Base-by-base conservation (phyloP, 1,284 basidiomycete genomes). In the Trichosporon asahii region DNA sequence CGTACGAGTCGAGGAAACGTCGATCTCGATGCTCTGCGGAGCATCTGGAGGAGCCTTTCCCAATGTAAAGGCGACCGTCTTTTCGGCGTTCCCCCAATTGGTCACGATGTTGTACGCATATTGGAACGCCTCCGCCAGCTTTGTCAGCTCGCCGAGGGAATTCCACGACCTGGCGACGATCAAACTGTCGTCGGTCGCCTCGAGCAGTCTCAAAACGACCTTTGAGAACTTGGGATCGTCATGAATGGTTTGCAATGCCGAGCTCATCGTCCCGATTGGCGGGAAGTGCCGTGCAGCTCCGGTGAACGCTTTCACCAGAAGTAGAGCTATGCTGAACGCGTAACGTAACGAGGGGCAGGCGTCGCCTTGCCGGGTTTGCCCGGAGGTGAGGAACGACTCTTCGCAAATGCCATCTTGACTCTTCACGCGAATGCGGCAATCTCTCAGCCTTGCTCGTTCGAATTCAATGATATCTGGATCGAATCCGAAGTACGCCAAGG, bases 311-410 rank as follows among this genome's bases (percentile, higher is more conserved):
- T 83, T 31, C 75, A 76, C 29, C 78, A 70, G 5, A 4, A 11
- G 33, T 35, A 35, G 1, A 76, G 76, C 33, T 9, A 82, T 83
- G 0, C 79, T 80, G 2, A 83, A 73, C 0, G 78, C 80, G 3
- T 75, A 79, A 66, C 82, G 81, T 18, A 81, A 60, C 0, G 79
- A 78, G 1, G 79, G 81, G 4, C 76, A 57, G 0, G 78, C 74
- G 15, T 80, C 78, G 3, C 82, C 82, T 66, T 84, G 81, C 55
- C 82, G 81, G 11, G 78, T 79, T 21, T 82, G 67, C 0, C 76
- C 23, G 77, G 18, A 7, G 2, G 46, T 49, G 6, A 21, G 3
- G 18, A 49, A n/a, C 18, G 21, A 18, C 46, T 49, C 14, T 21
- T 49, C 46, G 1, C 15, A 15, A 1, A 49, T 60, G 0, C 81